These are phyloP conservation scores for Microsporum audouinii DNA, from an alignment of 2,329 filamentous ascomycete species.

Conservation along the genomic window DNA sequence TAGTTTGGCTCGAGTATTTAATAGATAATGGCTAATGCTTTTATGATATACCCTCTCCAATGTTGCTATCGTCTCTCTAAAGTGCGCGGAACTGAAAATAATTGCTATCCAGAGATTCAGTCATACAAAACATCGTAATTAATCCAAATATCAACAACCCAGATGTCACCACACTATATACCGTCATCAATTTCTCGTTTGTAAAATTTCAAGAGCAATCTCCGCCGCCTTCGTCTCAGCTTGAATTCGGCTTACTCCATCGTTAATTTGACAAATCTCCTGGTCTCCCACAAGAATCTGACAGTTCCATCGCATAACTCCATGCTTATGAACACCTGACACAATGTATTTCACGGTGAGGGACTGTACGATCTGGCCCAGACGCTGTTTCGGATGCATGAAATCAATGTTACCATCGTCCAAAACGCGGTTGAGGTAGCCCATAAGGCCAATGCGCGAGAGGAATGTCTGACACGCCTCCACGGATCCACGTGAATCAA, in stretches of 20 bases:
- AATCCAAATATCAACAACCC: not conserved
- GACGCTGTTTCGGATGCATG: conserved; percentile 53
- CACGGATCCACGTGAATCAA: conserved; percentile 59
- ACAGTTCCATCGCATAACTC: conserved; percentile 27
- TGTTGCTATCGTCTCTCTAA: not conserved
- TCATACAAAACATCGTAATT: not conserved
- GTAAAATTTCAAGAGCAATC: conserved; percentile 34
- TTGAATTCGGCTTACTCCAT: conserved; percentile 42
- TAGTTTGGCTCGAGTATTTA: not conserved
- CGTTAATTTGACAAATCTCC: conserved; percentile 36
- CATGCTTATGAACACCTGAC: conserved; percentile 10
- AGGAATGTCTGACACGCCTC: conserved; percentile 50
- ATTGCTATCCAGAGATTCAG: too few species aligned
- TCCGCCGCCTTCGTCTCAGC: conserved; percentile 47
- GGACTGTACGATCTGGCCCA: conserved; percentile 48
- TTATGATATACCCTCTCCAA: not conserved
- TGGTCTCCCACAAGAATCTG: conserved; percentile 40
- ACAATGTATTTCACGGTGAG: conserved; percentile 44
- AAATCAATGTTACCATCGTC: conserved; percentile 43
- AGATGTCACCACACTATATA: not conserved
- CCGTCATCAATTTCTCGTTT: not conserved
- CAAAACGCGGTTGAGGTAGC: conserved; percentile 51
- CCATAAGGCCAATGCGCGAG: conserved; percentile 52
- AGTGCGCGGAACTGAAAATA: not conserved
- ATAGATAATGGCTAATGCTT: not conserved